Evolutionary conservation across 768 basidiomycete genomes (phyloP).

Genomic region (Austroboletus festivus): DNA sequence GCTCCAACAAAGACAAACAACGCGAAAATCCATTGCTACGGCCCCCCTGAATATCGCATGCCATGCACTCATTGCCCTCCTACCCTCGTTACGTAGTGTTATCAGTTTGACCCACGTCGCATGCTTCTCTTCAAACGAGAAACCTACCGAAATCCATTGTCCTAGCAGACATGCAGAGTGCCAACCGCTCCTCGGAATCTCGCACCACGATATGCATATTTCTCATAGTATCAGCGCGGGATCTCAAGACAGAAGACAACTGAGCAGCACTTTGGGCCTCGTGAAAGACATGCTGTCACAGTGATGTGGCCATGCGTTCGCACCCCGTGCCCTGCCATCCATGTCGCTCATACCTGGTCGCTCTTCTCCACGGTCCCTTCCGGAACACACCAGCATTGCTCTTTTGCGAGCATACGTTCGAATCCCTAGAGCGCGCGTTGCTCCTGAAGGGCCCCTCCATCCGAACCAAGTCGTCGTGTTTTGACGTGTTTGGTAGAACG

Average conservation of each 20-base stretch:
- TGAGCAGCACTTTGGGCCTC: conserved; percentile 11
- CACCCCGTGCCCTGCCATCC: conserved; percentile 15
- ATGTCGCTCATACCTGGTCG: too few species aligned
- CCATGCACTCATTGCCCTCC: neutral
- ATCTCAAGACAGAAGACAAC: neutral
- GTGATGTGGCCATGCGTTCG: conserved; percentile 10
- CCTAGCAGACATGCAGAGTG: neutral
- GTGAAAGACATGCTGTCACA: conserved; percentile 17
- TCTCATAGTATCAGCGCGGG: too few species aligned
- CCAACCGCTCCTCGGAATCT: conserved; percentile 1
- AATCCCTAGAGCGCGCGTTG: neutral
- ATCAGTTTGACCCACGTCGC: neutral
- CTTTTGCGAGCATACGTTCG: neutral
- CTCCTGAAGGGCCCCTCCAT: neutral
- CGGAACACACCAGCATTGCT: too few species aligned
- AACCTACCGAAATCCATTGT: too few species aligned
- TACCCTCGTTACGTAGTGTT: too few species aligned
- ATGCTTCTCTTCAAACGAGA: neutral
- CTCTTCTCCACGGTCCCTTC: too few species aligned
- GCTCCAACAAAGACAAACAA: conserved; percentile 41
- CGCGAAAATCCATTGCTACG: conserved; percentile 20
- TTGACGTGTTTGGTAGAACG: conserved; percentile 26
- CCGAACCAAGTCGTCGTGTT: conserved; percentile 18
- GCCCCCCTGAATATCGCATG: conserved; percentile 11
- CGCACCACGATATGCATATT: neutral